Evolutionary conservation across 768 basidiomycete species (phyloP).

Genomic region (Nidularia sp.): DNA sequence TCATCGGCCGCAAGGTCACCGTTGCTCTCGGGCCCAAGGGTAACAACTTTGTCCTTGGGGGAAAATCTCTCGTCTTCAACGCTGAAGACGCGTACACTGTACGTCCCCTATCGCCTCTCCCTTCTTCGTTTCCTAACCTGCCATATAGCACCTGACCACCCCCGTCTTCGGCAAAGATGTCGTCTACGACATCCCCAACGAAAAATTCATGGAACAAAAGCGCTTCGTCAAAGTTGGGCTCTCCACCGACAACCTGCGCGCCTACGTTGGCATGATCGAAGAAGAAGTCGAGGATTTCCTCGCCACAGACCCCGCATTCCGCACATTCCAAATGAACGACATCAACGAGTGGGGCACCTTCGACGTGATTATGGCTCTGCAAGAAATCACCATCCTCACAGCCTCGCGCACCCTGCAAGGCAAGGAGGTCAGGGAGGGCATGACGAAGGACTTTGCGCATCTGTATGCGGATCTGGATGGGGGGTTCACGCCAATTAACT

Average conservation of each 20-base stretch:
- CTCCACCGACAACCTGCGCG: constrained; percentile 84
- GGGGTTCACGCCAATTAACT: constrained; percentile 94
- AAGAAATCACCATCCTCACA: constrained; percentile 92
- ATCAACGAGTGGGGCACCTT: constrained; percentile 78
- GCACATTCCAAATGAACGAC: constrained; percentile 55
- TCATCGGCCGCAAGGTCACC: constrained; percentile 87
- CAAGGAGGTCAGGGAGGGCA: constrained; percentile 70
- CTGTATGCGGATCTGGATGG: constrained; percentile 88
- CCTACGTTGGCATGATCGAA: constrained; percentile 79
- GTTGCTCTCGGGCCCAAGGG: constrained; percentile 89
- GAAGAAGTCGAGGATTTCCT: constrained; percentile 74
- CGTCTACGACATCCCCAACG: constrained; percentile 96
- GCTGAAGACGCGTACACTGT: constrained; percentile 98
- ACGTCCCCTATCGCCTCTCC: constrained; percentile 9
- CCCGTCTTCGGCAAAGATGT: constrained; percentile 98
- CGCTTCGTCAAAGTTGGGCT: constrained; percentile 96
- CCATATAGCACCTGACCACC: constrained; percentile 74
- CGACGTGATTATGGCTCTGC: constrained; percentile 66
- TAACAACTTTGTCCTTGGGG: constrained; percentile 91
- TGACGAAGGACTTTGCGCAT: constrained; percentile 84
- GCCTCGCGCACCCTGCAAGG: constrained; percentile 94
- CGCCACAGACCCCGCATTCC: constrained; percentile 59
- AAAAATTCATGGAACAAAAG: constrained; percentile 98
- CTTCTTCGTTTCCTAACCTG: constrained; percentile 3
- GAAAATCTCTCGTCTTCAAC: constrained; percentile 86